A percentile compares a stretch with the other conserved stretches of the same genome.
Evolutionary conservation across 169 alveolate genomes (phyloP).

Genomic region (Plasmodium billcollinsi): DNA sequence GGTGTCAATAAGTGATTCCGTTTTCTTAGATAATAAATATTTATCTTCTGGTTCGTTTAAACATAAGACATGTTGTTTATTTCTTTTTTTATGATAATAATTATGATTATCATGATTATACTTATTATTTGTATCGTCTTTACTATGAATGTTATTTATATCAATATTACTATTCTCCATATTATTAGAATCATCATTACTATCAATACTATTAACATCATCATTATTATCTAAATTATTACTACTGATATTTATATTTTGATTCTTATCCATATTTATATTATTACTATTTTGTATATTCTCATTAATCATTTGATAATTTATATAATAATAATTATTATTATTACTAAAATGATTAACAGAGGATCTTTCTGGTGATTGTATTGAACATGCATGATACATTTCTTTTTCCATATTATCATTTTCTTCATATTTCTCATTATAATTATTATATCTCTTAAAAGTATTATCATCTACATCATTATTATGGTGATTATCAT

Average conservation of each 20-base stretch:
- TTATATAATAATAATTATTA: not conserved
- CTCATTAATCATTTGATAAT: not conserved
- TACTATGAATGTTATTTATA: not conserved
- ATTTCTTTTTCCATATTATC: no score
- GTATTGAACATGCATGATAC: no score
- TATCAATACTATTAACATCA: not conserved
- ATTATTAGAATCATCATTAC: not conserved
- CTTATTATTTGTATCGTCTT: not conserved
- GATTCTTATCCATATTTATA: not conserved
- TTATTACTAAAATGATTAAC: not conserved
- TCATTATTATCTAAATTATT: not conserved
- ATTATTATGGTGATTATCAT: not conserved
- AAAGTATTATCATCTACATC: not conserved
- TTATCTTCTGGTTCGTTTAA: no score
- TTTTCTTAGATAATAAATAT: conserved; percentile 9
- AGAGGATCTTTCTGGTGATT: not conserved
- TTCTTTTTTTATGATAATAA: conserved; percentile 6
- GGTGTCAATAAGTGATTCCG: conserved; percentile 39
- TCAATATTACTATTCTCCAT: not conserved
- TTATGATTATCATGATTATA: not conserved
- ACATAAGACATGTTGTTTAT: not conserved
- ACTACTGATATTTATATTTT: not conserved
- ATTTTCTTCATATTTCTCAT: no score
- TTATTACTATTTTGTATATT: not conserved
- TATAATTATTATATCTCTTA: no score